Percentiles rank a stretch among this genome's conserved stretches.
These are phyloP conservation scores for Ustilago nuda DNA, from an alignment of 1,284 basidiomycete genomes.

Conservation along the genomic window DNA sequence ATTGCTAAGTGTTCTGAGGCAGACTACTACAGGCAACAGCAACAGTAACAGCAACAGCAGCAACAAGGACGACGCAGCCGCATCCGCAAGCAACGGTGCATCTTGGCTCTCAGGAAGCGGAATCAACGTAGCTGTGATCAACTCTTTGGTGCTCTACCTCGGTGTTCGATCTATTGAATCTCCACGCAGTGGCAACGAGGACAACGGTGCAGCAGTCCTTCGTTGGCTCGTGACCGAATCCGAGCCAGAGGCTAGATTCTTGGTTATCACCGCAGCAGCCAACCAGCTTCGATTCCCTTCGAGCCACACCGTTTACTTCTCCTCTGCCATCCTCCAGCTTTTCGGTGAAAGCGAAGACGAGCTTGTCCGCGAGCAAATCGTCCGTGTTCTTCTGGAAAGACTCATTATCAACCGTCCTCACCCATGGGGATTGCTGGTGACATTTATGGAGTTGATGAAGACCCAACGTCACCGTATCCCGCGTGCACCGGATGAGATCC, in stretches of 20 bases:
- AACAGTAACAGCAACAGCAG: slow-evolving; percentile 6
- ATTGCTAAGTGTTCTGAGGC: slow-evolving; percentile 28
- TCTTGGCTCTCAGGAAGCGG: slow-evolving; percentile 71
- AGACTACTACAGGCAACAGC: slow-evolving; percentile 13
- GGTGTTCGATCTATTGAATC: slow-evolving; percentile 81
- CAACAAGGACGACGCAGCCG: slow-evolving; percentile 27
- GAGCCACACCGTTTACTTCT: slow-evolving; percentile 77
- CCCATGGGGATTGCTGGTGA: slow-evolving; percentile 94
- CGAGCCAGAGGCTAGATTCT: slow-evolving; percentile 95
- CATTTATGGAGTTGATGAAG: slow-evolving; percentile 86
- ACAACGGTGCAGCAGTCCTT: slow-evolving; percentile 84
- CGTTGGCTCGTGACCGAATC: slow-evolving; percentile 79
- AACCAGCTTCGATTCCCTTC: slow-evolving; percentile 81
- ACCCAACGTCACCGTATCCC: slow-evolving; percentile 53
- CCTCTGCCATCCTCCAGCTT: slow-evolving; percentile 84
- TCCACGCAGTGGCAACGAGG: slow-evolving; percentile 76
- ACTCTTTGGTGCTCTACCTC: slow-evolving; percentile 93
- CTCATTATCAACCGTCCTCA: slow-evolving; percentile 94
- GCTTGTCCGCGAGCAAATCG: slow-evolving; percentile 87
- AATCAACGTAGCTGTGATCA: slow-evolving; percentile 89
- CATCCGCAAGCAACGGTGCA: slow-evolving; percentile 9
- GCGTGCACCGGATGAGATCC: slow-evolving; percentile 64
- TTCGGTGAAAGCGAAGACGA: slow-evolving; percentile 76
- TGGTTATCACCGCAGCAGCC: slow-evolving; percentile 87
- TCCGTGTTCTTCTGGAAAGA: slow-evolving; percentile 89